Base-by-base conservation (phyloP, 1,284 basidiomycete genomes). In the Hortiboletus rubellus region DNA sequence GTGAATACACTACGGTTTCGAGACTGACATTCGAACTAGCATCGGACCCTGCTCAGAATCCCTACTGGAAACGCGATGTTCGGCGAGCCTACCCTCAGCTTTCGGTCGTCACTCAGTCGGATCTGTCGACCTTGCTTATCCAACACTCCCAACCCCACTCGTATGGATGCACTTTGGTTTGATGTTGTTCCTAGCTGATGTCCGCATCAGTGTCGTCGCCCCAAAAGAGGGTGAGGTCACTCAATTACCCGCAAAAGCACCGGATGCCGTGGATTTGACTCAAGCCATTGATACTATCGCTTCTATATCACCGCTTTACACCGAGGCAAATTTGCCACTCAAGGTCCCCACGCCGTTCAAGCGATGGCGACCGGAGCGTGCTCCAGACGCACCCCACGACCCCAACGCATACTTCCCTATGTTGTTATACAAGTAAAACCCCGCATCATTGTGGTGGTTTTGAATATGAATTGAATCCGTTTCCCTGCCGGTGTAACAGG, bases 51-150 rank as follows among this genome's bases (percentile, higher is more conserved):
- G 90, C 91, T 24, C 80, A 91, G 76, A 92, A 92, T 73, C 89
- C 89, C 62, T 98, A 98, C 83, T 94, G 88, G 87, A 93, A 95
- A 76, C 92, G 95, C 60, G 95, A 98, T 76, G 91, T 95, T 67
- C 87, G 96, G 59, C 86, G 95, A 58, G 86, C 87, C 54, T 97
- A 95, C 75, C 94, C 95, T 34, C 89, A 89, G 67, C 86, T 94
- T 43, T 94, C 89, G 12, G 86, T 91, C 33, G 82, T 93, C 63
- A 93, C 89, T 18, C 91, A 95, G 79, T 73, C 80, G 18, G 88
- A 92, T 71, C 80, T 95, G 41, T 90, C 94, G 8, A 79, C 84
- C 27, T 78, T 98, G 60, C 82, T 98, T 43, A 84, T 97, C 59
- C 87, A 95, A 52, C 88, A 91, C 51, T 89, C 92, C 14, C 79